These are phyloP conservation scores for Theileria luwenshuni DNA, from an alignment of 169 alveolate species.

Conservation along the genomic window DNA sequence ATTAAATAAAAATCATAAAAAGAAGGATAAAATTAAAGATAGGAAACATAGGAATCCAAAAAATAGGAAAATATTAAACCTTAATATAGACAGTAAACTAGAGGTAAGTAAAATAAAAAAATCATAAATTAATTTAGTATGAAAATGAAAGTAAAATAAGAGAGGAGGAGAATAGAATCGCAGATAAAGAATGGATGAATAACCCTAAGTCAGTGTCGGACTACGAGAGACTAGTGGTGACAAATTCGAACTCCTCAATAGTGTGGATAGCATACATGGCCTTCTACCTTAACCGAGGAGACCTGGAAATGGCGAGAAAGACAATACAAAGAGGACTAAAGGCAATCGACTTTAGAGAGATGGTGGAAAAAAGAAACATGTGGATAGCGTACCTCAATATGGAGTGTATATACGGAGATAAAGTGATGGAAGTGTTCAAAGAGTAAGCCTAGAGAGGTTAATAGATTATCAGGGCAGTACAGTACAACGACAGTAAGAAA, in stretches of 20 bases:
- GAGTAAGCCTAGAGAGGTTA: constrained; percentile 22
- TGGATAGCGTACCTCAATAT: constrained; percentile 83
- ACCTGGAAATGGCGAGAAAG: constrained; percentile 78
- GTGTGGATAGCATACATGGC: constrained; percentile 80
- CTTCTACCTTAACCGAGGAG: constrained; percentile 75
- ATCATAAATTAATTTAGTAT: constrained; percentile 10
- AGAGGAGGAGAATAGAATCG: constrained; percentile 44
- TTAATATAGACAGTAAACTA: constrained; percentile 11
- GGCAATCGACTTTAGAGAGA: constrained; percentile 76
- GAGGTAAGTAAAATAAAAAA: constrained; percentile 7
- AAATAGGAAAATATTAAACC: constrained; percentile 1
- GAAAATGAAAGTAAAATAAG: constrained; percentile 61
- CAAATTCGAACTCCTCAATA: constrained; percentile 51
- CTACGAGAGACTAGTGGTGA: constrained; percentile 51
- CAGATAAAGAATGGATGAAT: constrained; percentile 29
- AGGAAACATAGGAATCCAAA: not conserved
- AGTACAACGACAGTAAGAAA: constrained; percentile 70
- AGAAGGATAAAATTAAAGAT: not conserved
- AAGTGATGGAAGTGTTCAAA: constrained; percentile 68
- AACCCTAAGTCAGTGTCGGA: constrained; percentile 45
- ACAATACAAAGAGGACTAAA: constrained; percentile 80
- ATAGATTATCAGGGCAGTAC: constrained; percentile 50
- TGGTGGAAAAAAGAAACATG: constrained; percentile 75
- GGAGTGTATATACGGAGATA: constrained; percentile 82
- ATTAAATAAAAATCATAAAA: not conserved